Percentiles rank a stretch among this genome's conserved stretches.
These are phyloP conservation scores for Lipomyces kockii DNA, from an alignment of 805 yeast species.

Conservation along the genomic window DNA sequence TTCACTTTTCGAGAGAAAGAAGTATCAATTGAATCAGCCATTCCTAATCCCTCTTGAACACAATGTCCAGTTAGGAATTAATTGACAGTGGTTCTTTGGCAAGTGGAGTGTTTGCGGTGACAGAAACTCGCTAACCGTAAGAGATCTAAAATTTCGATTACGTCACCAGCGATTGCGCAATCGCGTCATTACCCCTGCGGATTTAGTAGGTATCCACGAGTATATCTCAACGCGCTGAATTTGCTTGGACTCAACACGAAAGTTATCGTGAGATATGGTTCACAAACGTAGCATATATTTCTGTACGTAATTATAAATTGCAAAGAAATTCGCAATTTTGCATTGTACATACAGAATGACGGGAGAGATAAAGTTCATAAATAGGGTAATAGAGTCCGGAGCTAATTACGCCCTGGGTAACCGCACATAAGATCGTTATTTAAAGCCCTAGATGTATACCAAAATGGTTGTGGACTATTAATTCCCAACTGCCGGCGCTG, in stretches of 20 bases:
- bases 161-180: background rate
- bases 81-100: background rate
- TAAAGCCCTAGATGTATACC: too few relatives aligned
- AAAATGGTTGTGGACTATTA: too few relatives aligned
- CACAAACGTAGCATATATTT: too few relatives aligned
- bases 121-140: background rate
- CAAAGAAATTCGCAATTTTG: too few relatives aligned
- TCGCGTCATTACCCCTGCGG: background rate
- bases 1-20: constrained; percentile 54
- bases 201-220: background rate
- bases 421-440: too few relatives aligned
- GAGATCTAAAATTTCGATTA: background rate
- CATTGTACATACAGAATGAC: too few relatives aligned
- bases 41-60: background rate
- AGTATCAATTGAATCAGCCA: constrained; percentile 43
- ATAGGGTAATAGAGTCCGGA: too few relatives aligned
- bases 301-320: too few relatives aligned
- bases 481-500: too few relatives aligned
- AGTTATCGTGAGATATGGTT: background rate
- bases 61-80: background rate
- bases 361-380: too few relatives aligned
- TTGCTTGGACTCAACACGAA: background rate
- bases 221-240: background rate
- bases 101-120: background rate
- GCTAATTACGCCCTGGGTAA: too few relatives aligned